Base-by-base conservation (phyloP, 2,329 filamentous ascomycete species). In the Apiospora pterosperma region DNA sequence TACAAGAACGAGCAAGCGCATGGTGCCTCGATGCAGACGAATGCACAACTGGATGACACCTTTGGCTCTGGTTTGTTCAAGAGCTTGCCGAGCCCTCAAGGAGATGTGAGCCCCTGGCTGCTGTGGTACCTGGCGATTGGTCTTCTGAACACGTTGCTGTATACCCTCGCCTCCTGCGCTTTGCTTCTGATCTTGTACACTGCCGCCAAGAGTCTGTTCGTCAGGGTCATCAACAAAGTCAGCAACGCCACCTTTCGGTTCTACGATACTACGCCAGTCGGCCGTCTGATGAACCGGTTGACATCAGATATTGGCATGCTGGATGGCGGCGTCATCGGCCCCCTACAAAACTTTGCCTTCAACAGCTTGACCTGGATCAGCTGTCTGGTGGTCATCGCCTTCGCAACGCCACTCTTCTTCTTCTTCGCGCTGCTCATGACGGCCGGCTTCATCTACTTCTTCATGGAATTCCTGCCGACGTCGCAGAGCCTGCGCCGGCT, bases 301-400 rank as follows among this genome's bases (percentile, higher is more conserved):
- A 97, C 93, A 0, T 92, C 92, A 1, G 93, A 97, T 72, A 96
- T 97, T 78, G 92, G 91, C 34, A 94, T 92, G 61, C 86, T 97
- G 0, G 94, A 97, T 72, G 93, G 93, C 0, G 90, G 91, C n/a
- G 91, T 97, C 70, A 90, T 92, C 59, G 79, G 82, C 11, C 89
- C 92, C 14, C 87, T 97, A 60, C 88, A 92, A 67, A 77, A 84
- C 0, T 90, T 94, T 12, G 88, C 89, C 1, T 92, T 89, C 76
- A 85, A 89, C 65, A 77, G 85, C 4, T 88, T 97, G 48, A 86
- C 87, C 2, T 95, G 93, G 85, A 67, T 88, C 0, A 86, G 91
- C 1, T 89, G 91, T 4, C 84, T 97, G 59, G 75, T 90, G 1
- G 91, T 97, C 64, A 96, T 97, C 71, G 90, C 90, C 4, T 87